Conservation (phyloP, 352 stramenopile species). For the Globisporangium splendens region DNA sequence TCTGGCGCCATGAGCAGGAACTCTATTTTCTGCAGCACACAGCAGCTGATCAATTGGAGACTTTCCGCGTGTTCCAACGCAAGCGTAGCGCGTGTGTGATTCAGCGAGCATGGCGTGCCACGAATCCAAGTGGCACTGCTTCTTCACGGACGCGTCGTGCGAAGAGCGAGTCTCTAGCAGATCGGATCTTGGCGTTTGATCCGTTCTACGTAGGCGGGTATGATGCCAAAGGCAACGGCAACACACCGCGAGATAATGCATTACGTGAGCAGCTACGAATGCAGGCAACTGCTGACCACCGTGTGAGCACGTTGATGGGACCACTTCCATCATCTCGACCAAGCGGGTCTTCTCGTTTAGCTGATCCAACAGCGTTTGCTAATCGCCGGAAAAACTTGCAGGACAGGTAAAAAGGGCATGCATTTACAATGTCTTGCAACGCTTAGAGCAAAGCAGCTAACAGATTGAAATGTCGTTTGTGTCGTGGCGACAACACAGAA, state of each 20-base stretch:
- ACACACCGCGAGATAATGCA: constrained; percentile 1
- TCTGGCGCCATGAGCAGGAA: constrained; percentile 63
- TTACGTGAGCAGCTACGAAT: not conserved
- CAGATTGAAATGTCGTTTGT: not conserved
- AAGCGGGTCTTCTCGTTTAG: not conserved
- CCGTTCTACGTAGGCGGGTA: constrained; percentile 20
- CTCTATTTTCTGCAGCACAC: constrained; percentile 66
- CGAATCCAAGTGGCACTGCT: not conserved
- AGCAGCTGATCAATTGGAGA: constrained; percentile 39
- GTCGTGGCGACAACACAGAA: constrained; percentile 4
- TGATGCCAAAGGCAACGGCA: constrained; percentile 9
- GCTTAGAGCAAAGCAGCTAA: not conserved
- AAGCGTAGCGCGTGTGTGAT: constrained; percentile 33
- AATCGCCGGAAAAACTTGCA: constrained; percentile 22
- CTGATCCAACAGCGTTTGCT: constrained; percentile 19
- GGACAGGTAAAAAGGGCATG: constrained; percentile 23
- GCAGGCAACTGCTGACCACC: not conserved
- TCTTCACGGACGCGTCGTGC: not conserved
- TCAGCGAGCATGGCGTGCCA: constrained; percentile 40
- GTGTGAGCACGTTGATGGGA: constrained; percentile 4
- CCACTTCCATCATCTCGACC: constrained; percentile 3
- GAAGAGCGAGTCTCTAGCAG: constrained; percentile 8
- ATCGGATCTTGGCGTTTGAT: constrained; percentile 33
- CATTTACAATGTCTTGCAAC: not conserved
- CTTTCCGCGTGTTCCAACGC: constrained; percentile 41